Base-by-base conservation (phyloP, 331 rosid species). In the Acacia pycnantha region DNA sequence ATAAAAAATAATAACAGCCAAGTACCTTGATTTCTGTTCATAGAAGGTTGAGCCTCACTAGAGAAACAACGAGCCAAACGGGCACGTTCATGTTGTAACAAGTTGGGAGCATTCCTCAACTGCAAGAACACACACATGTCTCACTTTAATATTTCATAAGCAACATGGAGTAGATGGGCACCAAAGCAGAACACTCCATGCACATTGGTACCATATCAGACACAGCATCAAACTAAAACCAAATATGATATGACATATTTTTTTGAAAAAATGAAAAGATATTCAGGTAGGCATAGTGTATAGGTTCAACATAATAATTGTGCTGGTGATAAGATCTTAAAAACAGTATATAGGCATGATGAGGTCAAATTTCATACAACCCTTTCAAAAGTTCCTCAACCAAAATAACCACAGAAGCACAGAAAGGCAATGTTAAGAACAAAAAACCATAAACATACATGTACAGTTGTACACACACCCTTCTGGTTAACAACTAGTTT, bases 31-130 rank as follows among this genome's bases (percentile, higher is more conserved):
- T 58, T 80, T 76, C 82, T 83, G 82, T 76, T 86, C 81, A 79
- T 80, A 79, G 96, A 84, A 53, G 92, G 79, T 74, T 90, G 97
- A 50, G 88, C 92, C 79, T 86, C 89, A 74, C 83, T 82, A 33
- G 94, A 89, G 85, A 96, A 90, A 83, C 94, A 89, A 40, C 97
- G 91, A 85, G 82, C 82, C 85, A 92, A 84, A 67, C 85, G 74
- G 15, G 89, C 86, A 11, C 89, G 89, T 44, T 94, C 97, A 40
- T 80, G 86, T 76, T 85, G 88, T 73, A 96, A 82, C 81, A 92
- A 89, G 81, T 86, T 86, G 12, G 97, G 81, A 79, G 92, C 91
- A 62, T 83, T 87, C 76, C 87, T 78, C 83, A 95, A 88, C 98
- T 95, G 97, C 79, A 80, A 62, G 33, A 26, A 16, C 59, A 46